phyloP scores from a whole-genome alignment of 805 yeast species.

The Ogataea naganishii region DNA sequence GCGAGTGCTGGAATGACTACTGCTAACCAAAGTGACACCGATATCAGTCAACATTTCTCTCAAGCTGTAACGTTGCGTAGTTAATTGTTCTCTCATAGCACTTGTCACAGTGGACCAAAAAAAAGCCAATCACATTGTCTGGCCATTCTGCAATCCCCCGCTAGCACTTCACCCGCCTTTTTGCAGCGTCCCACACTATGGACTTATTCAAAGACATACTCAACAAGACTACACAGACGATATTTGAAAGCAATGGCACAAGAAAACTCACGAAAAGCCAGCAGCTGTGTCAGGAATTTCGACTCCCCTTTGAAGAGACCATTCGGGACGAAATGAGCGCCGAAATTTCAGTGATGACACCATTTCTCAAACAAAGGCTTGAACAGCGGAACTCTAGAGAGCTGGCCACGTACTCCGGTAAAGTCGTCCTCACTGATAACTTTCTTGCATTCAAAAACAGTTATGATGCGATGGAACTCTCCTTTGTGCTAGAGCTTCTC shows the following conservation, averaged over 20 bases:
- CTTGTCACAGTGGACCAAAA: too few relatives aligned
- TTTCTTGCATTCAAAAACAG: slow-evolving; percentile 69
- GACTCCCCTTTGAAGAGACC: slow-evolving; percentile 63
- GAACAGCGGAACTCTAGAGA: slow-evolving; percentile 7
- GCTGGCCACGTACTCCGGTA: slow-evolving; percentile 39
- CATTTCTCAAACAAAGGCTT: slow-evolving; percentile 9
- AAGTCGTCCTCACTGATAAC: slow-evolving; percentile 63
- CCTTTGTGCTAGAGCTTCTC: slow-evolving; percentile 63
- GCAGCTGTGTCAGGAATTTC: slow-evolving; percentile 54
- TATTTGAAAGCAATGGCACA: slow-evolving; percentile 28
- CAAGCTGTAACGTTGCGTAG: too few relatives aligned
- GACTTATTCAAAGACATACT: slow-evolving; percentile 41
- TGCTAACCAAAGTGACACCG: too few relatives aligned
- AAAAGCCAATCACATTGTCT: too few relatives aligned
- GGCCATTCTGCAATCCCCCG: too few relatives aligned
- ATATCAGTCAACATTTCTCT: too few relatives aligned
- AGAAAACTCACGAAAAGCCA: slow-evolving; percentile 58
- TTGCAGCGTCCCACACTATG: slow-evolving; percentile 24
- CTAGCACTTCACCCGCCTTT: too few relatives aligned
- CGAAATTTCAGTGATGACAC: slow-evolving; percentile 36
- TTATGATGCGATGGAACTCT: slow-evolving; percentile 59
- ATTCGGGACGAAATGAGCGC: slow-evolving; percentile 61
- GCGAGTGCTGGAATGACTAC: too few relatives aligned
- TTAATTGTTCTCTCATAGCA: too few relatives aligned
- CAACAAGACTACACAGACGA: slow-evolving; percentile 39